Base-by-base conservation (phyloP, 1,284 basidiomycete species). In the Ceratobasidium sp. region DNA sequence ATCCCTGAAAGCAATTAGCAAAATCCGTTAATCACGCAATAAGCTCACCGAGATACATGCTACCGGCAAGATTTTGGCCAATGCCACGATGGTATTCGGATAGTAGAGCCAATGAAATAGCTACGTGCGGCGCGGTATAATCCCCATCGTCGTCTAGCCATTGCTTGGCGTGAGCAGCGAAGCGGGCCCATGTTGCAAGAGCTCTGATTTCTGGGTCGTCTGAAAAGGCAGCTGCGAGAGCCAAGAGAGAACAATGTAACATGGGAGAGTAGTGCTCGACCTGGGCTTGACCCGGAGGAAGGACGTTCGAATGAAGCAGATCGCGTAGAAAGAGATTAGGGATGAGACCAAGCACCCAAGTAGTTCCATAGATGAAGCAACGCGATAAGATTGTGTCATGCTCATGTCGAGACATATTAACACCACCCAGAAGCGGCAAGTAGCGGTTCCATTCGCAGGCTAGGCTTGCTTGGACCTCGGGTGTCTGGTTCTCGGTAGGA, bases 41-140 rank as follows among this genome's bases (percentile, higher is more conserved):
- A 1, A 27, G 1, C 58, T 29, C n/a, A 62, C 58, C 58, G 34
- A 62, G 35, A 22, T 50, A 52, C 45, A 62, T 62, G 22, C 52
- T 50, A 1, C 58, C 58, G 3, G 34, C 34, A 20, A 50, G 22
- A 22, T 17, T 35, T 20, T 62, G 32, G n/a, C 58, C 58, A 4
- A 62, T 25, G 0, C 58, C 58, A 38, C 58, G 52, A 27, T 40
- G 47, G n/a, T 62, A 62, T 17, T 62, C 58, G 8, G 58, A 45
- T 1, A 62, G 47, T 17, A 62, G 47, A 0, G 45, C 31, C 47
- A 62, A 10, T 1, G 58, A n/a, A 3, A 31, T 32, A 20, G 20
- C 58, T 12, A 62, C 45, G 17, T 47, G 35, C 31, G 31, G 22
- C 1, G 5, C 20, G 1, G 58, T 45, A 12, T 38, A 0, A 6